Evolutionary conservation across 768 basidiomycete species (phyloP), one percentile per base, ranked within the genome.

Genomic region (Lentinus brumalis): DNA sequence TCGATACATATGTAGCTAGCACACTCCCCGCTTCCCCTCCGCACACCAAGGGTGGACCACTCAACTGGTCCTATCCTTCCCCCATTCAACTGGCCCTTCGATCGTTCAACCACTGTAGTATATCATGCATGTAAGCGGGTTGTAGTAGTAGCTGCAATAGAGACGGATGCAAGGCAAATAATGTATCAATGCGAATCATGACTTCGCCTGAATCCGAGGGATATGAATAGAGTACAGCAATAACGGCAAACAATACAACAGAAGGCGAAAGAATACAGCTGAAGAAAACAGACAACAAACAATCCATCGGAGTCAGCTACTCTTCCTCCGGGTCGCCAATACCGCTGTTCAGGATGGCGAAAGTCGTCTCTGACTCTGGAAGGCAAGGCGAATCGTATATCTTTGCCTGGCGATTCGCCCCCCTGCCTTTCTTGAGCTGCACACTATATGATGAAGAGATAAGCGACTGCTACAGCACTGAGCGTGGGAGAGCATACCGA

Each of bases 381-480:
- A 99, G 78, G 76, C 95, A 98, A 0, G 97, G 97, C 4, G 94
- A 96, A 78, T 99, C 97, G 68, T 97, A 96, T 66, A 99, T 96
- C 76, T 95, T 96, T 77, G 95, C 97, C 21, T 92, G 87, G 57
- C 97, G 91, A 51, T 92, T 94, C 63, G 91, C 89, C 10, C 92
- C 97, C 39, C 96, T 85, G 29, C 87, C 89, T 72, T 99, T 99
- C 77, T 91, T 91, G 50, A 98, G 82, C 73, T 96, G 93, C 49
- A 99, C 74, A 39, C 93, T 94, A 57, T 42, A 45, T 6, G 26
- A 29, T 4, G 53, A 40, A 21, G 51, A 8, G 26, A 18, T 47
- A 16, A 39, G 14, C 39, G 31, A 53, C 31, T 32, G 12, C 26
- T 16, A 52, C 11, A 21, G 21, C 12, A 4, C 15, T 16, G 39